These are phyloP conservation scores for Moesziomyces sp. DNA, from an alignment of 1,284 basidiomycete genomes.

Conservation along the genomic window DNA sequence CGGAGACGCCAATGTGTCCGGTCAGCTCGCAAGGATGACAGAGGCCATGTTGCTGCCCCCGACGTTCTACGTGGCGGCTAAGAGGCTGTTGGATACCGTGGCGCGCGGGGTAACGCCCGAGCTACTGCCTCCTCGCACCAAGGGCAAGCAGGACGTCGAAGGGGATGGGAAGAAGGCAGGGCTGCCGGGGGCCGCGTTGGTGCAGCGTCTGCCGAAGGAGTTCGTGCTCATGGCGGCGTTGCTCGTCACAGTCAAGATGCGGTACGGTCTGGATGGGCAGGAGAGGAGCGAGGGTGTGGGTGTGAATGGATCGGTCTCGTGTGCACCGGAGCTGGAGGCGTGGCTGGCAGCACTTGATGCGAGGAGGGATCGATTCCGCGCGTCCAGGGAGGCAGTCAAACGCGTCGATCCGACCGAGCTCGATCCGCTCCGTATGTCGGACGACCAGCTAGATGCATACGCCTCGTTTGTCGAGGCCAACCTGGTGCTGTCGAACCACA, in stretches of 20 bases:
- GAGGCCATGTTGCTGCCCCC: conserved; percentile 79
- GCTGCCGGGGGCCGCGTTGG: conserved; percentile 27
- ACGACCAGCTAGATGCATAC: conserved; percentile 75
- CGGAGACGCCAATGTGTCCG: conserved; percentile 81
- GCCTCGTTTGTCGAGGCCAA: conserved; percentile 76
- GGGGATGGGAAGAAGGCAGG: conserved; percentile 1
- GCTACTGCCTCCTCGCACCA: conserved; percentile 71
- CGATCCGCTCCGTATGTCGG: conserved; percentile 73
- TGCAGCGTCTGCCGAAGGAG: conserved; percentile 78
- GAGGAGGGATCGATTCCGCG: conserved; percentile 10
- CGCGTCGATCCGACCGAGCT: conserved; percentile 73
- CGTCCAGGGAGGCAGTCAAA: conserved; percentile 66
- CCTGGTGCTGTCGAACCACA: conserved; percentile 65
- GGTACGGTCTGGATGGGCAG: conserved; percentile 60
- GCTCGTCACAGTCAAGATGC: conserved; percentile 58
- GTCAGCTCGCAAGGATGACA: conserved; percentile 82
- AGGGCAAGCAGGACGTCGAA: background rate
- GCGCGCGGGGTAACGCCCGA: conserved; percentile 58
- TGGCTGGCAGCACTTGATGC: conserved; percentile 30
- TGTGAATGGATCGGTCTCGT: conserved; percentile 12
- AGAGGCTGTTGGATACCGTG: conserved; percentile 40
- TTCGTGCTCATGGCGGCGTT: conserved; percentile 75
- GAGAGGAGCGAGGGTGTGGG: conserved; percentile 25
- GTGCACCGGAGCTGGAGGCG: conserved; percentile 29
- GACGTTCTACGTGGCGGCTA: conserved; percentile 67